A percentile compares a stretch with the other conserved stretches of the same genome.
Conservation (phyloP, 306 rosid species). For the Vigna reflexopilosa region DNA sequence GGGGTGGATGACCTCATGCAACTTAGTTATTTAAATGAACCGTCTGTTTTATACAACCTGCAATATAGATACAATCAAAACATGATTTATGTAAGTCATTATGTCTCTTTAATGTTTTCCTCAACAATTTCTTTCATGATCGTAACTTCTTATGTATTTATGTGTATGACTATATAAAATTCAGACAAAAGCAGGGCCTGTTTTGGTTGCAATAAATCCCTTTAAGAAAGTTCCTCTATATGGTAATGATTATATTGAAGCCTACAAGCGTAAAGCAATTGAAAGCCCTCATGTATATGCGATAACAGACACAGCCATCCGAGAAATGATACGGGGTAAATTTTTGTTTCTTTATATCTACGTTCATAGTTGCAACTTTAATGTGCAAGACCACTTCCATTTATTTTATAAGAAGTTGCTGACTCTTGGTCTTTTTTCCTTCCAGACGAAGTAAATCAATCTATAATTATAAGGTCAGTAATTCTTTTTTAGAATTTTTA, state of each 20-base stretch:
- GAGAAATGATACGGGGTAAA: constrained; percentile 89
- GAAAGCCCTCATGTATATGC: constrained; percentile 96
- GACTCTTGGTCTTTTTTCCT: constrained; percentile 50
- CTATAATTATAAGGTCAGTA: constrained; percentile 88
- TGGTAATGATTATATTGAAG: constrained; percentile 82
- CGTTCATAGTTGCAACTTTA: constrained; percentile 28
- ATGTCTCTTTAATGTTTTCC: constrained; percentile 28
- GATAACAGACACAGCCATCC: constrained; percentile 89
- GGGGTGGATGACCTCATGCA: constrained; percentile 99
- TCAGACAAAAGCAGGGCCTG: constrained; percentile 97
- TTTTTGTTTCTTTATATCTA: constrained; percentile 2
- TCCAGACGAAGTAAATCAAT: constrained; percentile 96
- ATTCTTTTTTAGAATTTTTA: not conserved
- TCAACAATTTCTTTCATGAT: constrained; percentile 19
- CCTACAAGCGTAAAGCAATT: constrained; percentile 73
- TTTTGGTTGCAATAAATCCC: constrained; percentile 93
- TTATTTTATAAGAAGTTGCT: constrained; percentile 47
- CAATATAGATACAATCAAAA: constrained; percentile 85
- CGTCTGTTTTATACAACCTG: constrained; percentile 87
- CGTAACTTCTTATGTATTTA: constrained; percentile 13
- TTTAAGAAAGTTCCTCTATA: constrained; percentile 89
- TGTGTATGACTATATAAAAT: constrained; percentile 40
- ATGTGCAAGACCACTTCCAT: constrained; percentile 33
- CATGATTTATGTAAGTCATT: constrained; percentile 79
- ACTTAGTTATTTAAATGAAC: constrained; percentile 94